Base-by-base conservation (phyloP, 2,329 filamentous ascomycete species). In the Colletotrichum euphorbiae region DNA sequence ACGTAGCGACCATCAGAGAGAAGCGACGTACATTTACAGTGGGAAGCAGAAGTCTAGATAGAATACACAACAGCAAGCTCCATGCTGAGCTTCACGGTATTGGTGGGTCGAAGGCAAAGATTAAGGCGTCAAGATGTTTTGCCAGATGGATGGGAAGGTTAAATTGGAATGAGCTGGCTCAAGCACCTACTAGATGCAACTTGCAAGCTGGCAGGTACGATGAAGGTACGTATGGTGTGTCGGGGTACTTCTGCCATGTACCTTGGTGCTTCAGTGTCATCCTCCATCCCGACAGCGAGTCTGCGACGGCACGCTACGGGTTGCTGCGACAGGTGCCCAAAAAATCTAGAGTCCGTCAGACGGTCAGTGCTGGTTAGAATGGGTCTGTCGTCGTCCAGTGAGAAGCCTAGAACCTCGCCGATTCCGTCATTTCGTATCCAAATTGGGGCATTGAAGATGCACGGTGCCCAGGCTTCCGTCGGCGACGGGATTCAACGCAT, bases 171-270 rank as follows among this genome's bases (percentile, higher is more conserved):
- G 62, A 56, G 55, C 46, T 57, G 56, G 51, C 62, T 56, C 46
- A 51, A 69, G 48, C 50, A 31, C 24, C 48, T 38, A 51, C 48
- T 38, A 51, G 6, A 15, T 51, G 21, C 48, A 51, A 52, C 24
- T 38, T 67, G 69, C 69, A 70, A 70, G 67, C 69, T 70, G 67
- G 69, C 67, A 69, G 66, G 52, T 69, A 67, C 67, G 55, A 42
- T 54, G 42, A 48, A 42, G 48, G 60, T 48, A 51, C 45, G 60
- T 48, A 51, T 51, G 40, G 52, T 52, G 33, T 52, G 19, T 51
- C 58, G n/a, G 24, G 60, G 40, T 54, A 58, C 31, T 64, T 36
- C 40, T 45, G 36, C 45, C 52, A 64, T 51, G 65, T 65, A 66
- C 43, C 50, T 24, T 46, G 24, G 15, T 33, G 21, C 48, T 65